Evolutionary conservation across 2,329 filamentous ascomycete species (phyloP), one percentile per base, ranked within the genome.

Genomic region (Coniella lustricola): DNA sequence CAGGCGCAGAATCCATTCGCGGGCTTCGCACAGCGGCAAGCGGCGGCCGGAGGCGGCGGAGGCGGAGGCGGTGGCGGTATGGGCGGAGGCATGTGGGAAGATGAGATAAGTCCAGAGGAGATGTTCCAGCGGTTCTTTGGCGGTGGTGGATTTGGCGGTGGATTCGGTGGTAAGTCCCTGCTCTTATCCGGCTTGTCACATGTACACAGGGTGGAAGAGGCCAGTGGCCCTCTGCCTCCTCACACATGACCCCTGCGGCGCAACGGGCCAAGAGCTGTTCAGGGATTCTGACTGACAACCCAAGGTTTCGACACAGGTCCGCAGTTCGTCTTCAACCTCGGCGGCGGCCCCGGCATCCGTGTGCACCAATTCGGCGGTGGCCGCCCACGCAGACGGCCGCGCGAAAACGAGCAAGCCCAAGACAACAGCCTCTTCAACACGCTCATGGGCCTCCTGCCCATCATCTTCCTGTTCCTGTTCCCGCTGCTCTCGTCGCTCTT

Each of bases 111-210:
- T 47, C 90, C 93, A 0, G 93, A 98, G 67, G 93, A 98, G 67
- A 80, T 98, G 74, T 98, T 98, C 71, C 84, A 91, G 63, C 82
- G 91, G 55, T 98, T 98, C 77, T 98, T 98, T 72, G 88, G 88
- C 41, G 90, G 85, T 50, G 82, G 82, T 46, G 77, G 79, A 14
- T 83, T 87, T 61, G 82, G 81, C 14, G 83, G 85, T 66, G 65
- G 63, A 4, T 72, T 74, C 59, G 73, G 67, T 54, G 66, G 64
- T 60, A 67, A 52, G 50, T 50, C 49, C 18, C 44, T 10, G 22
- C 17, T 16, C 22, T 14, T 5, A n/a, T 21, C 10, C 18, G 5
- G n/a, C 34, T 36, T 18, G 18, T 29, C 25, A 29, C 10, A 10
- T 10, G 5, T 29, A 29, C 25, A 29, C 25, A 29, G 5, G 25